Evolutionary conservation across 1,284 basidiomycete species (phyloP).

Genomic region (Irpex sp.): DNA sequence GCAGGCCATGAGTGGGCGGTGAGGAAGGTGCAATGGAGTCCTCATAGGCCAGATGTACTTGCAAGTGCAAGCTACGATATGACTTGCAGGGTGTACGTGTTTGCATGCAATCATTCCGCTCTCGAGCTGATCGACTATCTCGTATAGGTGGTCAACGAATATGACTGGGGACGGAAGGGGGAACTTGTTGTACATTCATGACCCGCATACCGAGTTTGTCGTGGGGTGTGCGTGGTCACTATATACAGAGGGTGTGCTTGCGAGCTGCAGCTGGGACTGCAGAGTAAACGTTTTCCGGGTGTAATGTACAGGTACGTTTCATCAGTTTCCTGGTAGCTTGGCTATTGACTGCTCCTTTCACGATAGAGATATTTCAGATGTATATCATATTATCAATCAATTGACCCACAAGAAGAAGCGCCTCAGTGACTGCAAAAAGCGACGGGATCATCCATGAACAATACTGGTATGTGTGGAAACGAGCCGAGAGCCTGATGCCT

Average conservation of each 20-base stretch:
- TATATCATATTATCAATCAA: neutral
- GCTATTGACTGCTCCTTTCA: neutral
- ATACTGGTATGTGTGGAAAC: neutral
- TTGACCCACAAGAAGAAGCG: too few species aligned
- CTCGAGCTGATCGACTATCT: conserved; percentile 8
- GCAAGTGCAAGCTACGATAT: conserved; percentile 93
- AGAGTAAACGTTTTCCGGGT: conserved; percentile 73
- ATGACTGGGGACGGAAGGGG: conserved; percentile 43
- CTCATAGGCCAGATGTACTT: conserved; percentile 70
- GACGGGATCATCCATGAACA: neutral
- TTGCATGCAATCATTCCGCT: neutral
- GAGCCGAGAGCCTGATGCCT: neutral
- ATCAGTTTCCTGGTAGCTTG: neutral
- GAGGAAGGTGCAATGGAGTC: conserved; percentile 75
- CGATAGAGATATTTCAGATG: neutral
- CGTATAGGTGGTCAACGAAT: conserved; percentile 55
- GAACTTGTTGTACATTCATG: conserved; percentile 66
- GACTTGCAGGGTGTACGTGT: conserved; percentile 83
- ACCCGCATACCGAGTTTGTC: conserved; percentile 92
- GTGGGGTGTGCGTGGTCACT: conserved; percentile 87
- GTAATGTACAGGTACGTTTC: neutral
- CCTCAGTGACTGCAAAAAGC: neutral
- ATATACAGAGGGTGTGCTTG: conserved; percentile 81
- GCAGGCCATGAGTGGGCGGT: conserved; percentile 81
- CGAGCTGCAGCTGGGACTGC: conserved; percentile 89